Percentiles rank a stretch among this genome's conserved stretches.
Conservation (phyloP, 352 stramenopile genomes). For the Stephanocyclus meneghinianus region DNA sequence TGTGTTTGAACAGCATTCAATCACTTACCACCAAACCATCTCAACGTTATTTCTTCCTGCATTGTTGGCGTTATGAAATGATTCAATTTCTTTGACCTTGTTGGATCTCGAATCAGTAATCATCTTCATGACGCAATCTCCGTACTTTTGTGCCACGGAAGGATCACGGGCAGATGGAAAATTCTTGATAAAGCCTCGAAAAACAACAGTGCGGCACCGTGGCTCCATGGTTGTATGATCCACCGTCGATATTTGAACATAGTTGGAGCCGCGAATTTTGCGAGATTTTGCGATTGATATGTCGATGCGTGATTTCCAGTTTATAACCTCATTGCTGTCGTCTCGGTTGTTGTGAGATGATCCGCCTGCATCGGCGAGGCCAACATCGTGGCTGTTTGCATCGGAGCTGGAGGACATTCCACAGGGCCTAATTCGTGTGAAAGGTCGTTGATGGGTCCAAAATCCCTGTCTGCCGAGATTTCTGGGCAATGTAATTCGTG, state of each 20-base stretch:
- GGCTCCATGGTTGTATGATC: constrained; percentile 65
- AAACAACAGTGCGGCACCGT: constrained; percentile 83
- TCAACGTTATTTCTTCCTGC: constrained; percentile 51
- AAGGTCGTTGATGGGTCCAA: neutral
- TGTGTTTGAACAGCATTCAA: neutral
- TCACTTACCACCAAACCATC: constrained; percentile 81
- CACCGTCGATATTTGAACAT: constrained; percentile 82
- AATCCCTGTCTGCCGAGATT: neutral
- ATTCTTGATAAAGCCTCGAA: constrained; percentile 80
- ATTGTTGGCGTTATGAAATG: constrained; percentile 8
- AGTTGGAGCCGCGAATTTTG: constrained; percentile 83
- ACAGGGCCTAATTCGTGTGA: neutral
- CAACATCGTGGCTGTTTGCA: neutral
- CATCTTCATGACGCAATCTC: constrained; percentile 74
- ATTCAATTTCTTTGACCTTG: constrained; percentile 71
- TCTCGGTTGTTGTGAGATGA: neutral
- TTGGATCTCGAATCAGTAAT: constrained; percentile 81
- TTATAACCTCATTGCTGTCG: neutral
- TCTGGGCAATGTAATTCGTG: neutral
- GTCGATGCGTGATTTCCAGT: constrained; percentile 78
- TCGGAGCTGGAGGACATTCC: neutral
- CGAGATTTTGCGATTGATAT: constrained; percentile 76
- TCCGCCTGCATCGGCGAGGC: constrained; percentile 12
- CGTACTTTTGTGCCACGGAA: constrained; percentile 1
- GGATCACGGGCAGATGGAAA: constrained; percentile 16